Conservation (phyloP, 257 asterid species). For the Solanum sejunctum region DNA sequence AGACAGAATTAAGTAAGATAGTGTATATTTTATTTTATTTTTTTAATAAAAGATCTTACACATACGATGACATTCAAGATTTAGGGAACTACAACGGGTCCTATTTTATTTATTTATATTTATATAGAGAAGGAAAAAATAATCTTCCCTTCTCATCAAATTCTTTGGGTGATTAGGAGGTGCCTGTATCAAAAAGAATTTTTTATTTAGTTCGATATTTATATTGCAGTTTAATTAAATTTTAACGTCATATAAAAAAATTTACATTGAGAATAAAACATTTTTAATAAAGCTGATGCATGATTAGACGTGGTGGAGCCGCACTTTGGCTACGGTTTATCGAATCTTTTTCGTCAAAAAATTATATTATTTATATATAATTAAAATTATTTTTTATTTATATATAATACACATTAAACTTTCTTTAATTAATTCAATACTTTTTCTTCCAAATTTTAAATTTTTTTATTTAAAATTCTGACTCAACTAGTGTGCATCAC, state of each 20-base stretch:
- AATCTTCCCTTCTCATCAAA: constrained; percentile 5
- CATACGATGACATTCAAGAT: neutral
- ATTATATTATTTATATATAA: too few species aligned
- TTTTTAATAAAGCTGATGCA: neutral
- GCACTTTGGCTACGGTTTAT: too few species aligned
- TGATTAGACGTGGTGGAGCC: too few species aligned
- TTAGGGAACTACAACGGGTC: constrained; percentile 3
- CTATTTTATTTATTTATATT: neutral
- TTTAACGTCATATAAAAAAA: fast-evolving
- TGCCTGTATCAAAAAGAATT: neutral
- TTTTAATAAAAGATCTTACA: neutral
- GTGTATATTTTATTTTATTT: neutral
- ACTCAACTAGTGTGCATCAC: too few species aligned
- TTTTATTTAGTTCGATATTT: neutral
- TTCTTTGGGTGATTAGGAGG: constrained; percentile 12
- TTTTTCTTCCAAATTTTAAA: too few species aligned
- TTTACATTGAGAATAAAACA: neutral
- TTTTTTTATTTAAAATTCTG: too few species aligned
- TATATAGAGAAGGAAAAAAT: neutral
- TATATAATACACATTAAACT: too few species aligned
- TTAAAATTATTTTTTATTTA: too few species aligned
- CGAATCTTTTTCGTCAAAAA: too few species aligned
- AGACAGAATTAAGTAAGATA: constrained; percentile 12
- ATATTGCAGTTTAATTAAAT: neutral
- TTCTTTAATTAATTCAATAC: too few species aligned